Conservation (phyloP, 2,329 filamentous ascomycete genomes). For the Xylaria digitata region DNA sequence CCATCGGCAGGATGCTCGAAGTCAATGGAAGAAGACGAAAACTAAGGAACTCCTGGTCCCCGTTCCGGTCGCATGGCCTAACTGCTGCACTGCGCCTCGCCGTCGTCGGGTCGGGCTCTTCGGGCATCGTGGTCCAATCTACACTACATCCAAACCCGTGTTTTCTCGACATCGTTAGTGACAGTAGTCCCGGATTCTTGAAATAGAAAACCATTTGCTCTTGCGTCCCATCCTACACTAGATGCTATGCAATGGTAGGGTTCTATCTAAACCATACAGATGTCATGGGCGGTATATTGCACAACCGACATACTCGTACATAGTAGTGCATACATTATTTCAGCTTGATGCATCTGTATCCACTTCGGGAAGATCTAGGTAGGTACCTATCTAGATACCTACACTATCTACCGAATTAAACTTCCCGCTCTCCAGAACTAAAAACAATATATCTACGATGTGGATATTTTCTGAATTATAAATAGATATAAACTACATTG, state of each 20-base stretch:
- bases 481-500: too few relatives aligned
- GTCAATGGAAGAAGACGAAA: neutral
- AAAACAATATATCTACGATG: too few relatives aligned
- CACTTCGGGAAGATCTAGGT: too few relatives aligned
- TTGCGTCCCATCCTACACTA: neutral
- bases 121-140: slow-evolving; percentile 3
- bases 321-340: too few relatives aligned
- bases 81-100: slow-evolving; percentile 33
- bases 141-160: neutral
- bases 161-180: neutral
- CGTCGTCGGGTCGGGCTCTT: slow-evolving; percentile 21
- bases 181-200: neutral
- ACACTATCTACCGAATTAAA: too few relatives aligned
- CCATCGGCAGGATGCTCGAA: neutral
- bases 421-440: too few relatives aligned
- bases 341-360: too few relatives aligned
- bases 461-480: too few relatives aligned
- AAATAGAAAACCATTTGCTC: neutral
- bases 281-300: too few relatives aligned
- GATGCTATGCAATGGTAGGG: neutral
- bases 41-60: slow-evolving; percentile 4
- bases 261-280: neutral
- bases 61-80: neutral
- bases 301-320: too few relatives aligned
- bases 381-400: too few relatives aligned